Base-by-base conservation (phyloP, 169 alveolate species). In the Plasmodium vivax region DNA sequence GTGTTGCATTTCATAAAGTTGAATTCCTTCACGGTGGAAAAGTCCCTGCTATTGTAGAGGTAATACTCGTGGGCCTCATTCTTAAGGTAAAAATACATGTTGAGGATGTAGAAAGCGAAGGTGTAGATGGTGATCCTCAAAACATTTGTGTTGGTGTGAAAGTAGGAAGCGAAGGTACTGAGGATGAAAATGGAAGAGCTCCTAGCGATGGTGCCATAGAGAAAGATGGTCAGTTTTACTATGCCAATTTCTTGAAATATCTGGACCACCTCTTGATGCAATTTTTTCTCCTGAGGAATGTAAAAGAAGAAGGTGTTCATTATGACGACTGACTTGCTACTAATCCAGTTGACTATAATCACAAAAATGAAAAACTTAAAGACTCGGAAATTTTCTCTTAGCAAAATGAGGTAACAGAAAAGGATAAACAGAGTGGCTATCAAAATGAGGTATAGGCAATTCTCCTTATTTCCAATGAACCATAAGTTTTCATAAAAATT, bases 81-180 rank as follows among this genome's bases (percentile, higher is more conserved):
- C 82, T 88, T 88, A 14, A 88, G 36, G 14, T 88, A 88, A 45
- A 88, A 88, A 88, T 88, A 88, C 94, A 88, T 88, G 30, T 88
- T 88, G 7, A 88, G 23, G 19, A 88, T 88, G 68, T 88, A 88
- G 51, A 88, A 88, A 2, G 36, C 90, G 43, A 88, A 88, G 4
- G 88, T 88, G 12, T 79, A 88, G 12, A 88, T 8, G 51, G 79
- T 88, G 23, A 88, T 88, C 80, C 47, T 88, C 27, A 88, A 38
- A 27, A 88, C 80, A 80, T 88, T 88, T 38, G 90, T 88, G 19
- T 88, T 80, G 0, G 83, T 88, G 72, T 88, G 87, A 79, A 88
- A 88, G 27, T 88, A 88, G 41, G 94, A 88, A 45, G 94, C 94
- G n/a, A 88, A 88, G 7, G 94, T 88, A 47, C 94, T 88, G 47